These are phyloP conservation scores for Amphicarpaea edgeworthii DNA, from an alignment of 306 rosid species.

Conservation along the genomic window DNA sequence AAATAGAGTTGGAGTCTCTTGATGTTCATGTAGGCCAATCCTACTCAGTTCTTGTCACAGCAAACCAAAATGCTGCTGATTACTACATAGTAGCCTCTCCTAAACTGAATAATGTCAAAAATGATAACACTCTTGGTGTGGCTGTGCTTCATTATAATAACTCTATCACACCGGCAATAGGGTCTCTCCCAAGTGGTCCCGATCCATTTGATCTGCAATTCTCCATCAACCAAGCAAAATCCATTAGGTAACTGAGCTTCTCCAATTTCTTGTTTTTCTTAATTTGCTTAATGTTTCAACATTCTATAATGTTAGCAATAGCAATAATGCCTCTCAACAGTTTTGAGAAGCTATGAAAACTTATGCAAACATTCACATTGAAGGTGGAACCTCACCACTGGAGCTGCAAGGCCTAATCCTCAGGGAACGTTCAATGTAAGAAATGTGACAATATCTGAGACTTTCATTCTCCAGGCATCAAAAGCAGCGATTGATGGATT, in stretches of 20 bases:
- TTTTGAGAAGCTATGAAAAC: slow-evolving; percentile 1
- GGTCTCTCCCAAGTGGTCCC: slow-evolving; percentile 70
- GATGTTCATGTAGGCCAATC: slow-evolving; percentile 95
- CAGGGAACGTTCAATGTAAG: slow-evolving; percentile 82
- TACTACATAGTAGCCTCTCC: slow-evolving; percentile 81
- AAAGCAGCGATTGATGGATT: slow-evolving; percentile 37
- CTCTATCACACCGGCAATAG: slow-evolving; percentile 55
- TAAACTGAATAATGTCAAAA: slow-evolving; percentile 48
- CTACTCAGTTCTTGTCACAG: slow-evolving; percentile 80
- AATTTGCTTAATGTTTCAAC: background rate
- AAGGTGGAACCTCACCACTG: slow-evolving; percentile 87
- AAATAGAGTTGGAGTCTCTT: slow-evolving; percentile 69
- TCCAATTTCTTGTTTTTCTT: background rate
- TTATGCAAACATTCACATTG: background rate
- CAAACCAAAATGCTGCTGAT: slow-evolving; percentile 70
- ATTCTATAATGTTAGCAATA: background rate
- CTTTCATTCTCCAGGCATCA: slow-evolving; percentile 64
- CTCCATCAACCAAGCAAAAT: slow-evolving; percentile 72
- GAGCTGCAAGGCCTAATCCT: slow-evolving; percentile 92
- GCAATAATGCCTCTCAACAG: slow-evolving; percentile 7
- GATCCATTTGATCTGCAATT: slow-evolving; percentile 68
- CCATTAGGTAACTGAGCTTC: slow-evolving; percentile 61
- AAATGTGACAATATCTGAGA: slow-evolving; percentile 73
- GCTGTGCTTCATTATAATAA: slow-evolving; percentile 71
- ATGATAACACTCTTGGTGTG: slow-evolving; percentile 52